Evolutionary conservation across 2,329 filamentous ascomycete genomes (phyloP), one percentile per base, ranked within the genome.

Genomic region (Pezicula radicicola): DNA sequence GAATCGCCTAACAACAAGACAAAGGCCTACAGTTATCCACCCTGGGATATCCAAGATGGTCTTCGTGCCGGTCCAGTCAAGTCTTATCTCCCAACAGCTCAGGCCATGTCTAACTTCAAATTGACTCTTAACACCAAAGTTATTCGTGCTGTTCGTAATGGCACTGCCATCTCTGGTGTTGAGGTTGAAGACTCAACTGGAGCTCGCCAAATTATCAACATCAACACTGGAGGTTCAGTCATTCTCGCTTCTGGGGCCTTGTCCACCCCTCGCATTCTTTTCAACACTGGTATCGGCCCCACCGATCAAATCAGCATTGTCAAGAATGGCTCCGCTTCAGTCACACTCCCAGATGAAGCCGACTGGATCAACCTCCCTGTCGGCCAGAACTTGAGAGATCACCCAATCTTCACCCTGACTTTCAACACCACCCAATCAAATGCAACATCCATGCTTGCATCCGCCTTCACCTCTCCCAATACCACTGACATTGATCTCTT

Each of bases 31-130:
- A 76, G 77, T 44, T 78, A 81, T 66, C 81, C 82, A 27, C 78
- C 82, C 28, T 88, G 80, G 73, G 87, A 88, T 80, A 86, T 84
- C 64, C 51, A 55, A 41, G 70, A 83, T 43, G 85, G 84, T 51
- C 81, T 87, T 65, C 76, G 87, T 54, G 82, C 81, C 48, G 87
- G 87, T 1, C 86, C 86, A 9, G 74, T 90, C 63, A 81, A 80
- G 9, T 87, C 87, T 1, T 90, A 90, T 61, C 78, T 90, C 1
- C 80, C 84, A 7, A 75, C 77, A 9, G 84, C 84, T 2, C 73
- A 76, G 44, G 71, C 72, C 41, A 75, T 80, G 49, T 68, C 71
- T 44, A 87, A 89, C 72, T 89, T 90, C 70, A 75, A 79, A 51
- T 71, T 89, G 33, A 80, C 80, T 71, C 80, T 79, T 30, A 81